Percentiles rank a stretch among this genome's conserved stretches.
Conservation (phyloP, 148 eudicot species). For the Spergularia bocconei region DNA sequence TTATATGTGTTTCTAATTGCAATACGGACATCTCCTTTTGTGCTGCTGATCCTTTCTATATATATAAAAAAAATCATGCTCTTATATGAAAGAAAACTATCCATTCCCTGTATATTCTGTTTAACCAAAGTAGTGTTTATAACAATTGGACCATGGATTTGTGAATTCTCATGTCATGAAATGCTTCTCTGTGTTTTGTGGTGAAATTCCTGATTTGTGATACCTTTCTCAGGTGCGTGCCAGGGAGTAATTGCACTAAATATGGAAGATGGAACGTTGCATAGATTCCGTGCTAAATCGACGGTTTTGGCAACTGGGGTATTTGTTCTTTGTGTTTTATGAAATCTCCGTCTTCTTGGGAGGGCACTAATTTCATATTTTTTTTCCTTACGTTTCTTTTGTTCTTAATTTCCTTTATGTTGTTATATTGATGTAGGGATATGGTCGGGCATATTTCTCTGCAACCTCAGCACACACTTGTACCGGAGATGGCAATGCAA, state of each 20-base stretch:
- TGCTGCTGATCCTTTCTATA: too few relatives aligned
- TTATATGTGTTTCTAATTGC: too few relatives aligned
- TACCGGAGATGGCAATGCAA: constrained; percentile 99
- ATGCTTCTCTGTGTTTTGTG: constrained; percentile 10
- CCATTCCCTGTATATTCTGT: background rate
- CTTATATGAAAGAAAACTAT: too few relatives aligned
- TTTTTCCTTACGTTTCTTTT: background rate
- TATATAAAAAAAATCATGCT: too few relatives aligned
- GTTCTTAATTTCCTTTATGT: background rate
- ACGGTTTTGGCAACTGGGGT: constrained; percentile 99
- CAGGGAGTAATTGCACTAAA: constrained; percentile 97
- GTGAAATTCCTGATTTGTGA: constrained; percentile 9
- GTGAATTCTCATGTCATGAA: background rate
- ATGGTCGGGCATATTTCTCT: constrained; percentile 95
- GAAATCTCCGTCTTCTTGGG: background rate
- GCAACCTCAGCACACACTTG: constrained; percentile 98
- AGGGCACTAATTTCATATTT: background rate
- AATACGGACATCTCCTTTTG: too few relatives aligned
- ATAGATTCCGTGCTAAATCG: constrained; percentile 74
- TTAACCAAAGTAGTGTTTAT: background rate
- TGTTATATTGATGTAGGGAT: constrained; percentile 60
- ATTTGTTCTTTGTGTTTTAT: constrained; percentile 17
- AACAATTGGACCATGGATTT: background rate
- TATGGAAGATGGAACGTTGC: constrained; percentile 96
- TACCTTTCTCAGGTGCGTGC: constrained; percentile 58